phyloP scores from a whole-genome alignment of 768 basidiomycete genomes.

The Exidia glandulosa region DNA sequence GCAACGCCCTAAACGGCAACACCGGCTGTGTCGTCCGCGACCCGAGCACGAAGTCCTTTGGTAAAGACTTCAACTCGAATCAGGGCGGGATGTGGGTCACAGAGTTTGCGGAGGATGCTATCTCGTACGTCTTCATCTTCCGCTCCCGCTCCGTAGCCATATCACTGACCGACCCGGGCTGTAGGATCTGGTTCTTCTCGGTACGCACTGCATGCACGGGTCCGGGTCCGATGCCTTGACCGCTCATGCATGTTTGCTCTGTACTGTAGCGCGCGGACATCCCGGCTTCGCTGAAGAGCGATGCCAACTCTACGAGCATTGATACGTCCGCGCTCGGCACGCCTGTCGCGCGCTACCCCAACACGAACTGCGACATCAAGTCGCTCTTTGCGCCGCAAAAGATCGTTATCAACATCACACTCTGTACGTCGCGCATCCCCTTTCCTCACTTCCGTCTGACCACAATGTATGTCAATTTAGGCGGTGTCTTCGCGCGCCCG shows the following conservation, averaged over 20 bases:
- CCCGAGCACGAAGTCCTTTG: conserved; percentile 45
- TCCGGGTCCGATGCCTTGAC: too few species aligned
- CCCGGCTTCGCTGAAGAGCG: conserved; percentile 35
- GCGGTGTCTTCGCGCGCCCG: not conserved
- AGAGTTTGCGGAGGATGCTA: conserved; percentile 53
- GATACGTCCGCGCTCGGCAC: conserved; percentile 48
- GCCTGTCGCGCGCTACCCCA: conserved; percentile 59
- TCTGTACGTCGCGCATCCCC: too few species aligned
- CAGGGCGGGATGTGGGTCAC: conserved; percentile 71
- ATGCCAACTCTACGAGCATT: conserved; percentile 31
- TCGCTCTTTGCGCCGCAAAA: not conserved
- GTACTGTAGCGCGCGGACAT: conserved; percentile 34
- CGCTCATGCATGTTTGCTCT: too few species aligned
- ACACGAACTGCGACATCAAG: conserved; percentile 33
- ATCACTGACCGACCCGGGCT: not conserved
- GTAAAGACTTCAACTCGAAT: conserved; percentile 48
- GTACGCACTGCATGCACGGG: too few species aligned
- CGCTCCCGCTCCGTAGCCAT: too few species aligned
- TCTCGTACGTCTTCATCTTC: conserved; percentile 60
- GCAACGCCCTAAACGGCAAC: conserved; percentile 20
- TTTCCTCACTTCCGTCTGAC: too few species aligned
- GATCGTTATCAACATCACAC: not conserved
- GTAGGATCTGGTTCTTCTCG: not conserved
- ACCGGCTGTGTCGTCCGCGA: conserved; percentile 57
- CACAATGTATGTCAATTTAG: too few species aligned